Conservation (phyloP, 139 green algal species). For the Chlamydomonas sphaeroides region DNA sequence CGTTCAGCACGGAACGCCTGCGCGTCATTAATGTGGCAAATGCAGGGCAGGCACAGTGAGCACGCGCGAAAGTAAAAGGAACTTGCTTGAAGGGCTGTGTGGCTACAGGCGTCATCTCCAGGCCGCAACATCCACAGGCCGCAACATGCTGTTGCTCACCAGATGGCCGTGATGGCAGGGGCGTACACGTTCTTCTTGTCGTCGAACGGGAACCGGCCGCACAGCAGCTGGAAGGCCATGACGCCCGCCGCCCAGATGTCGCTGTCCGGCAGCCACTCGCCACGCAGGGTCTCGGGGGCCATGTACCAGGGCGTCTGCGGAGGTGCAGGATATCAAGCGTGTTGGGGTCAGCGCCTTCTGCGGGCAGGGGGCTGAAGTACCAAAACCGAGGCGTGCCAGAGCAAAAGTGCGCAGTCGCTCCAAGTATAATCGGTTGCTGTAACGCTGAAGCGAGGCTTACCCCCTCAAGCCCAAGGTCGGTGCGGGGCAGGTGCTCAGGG, state of each 20-base stretch:
- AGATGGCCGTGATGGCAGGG: slow-evolving; percentile 79
- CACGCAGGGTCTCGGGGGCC: slow-evolving; percentile 82
- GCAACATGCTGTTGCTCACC: no score
- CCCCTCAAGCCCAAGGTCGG: slow-evolving; percentile 84
- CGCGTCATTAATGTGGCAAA: no score
- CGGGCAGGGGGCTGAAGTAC: no score
- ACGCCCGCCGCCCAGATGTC: slow-evolving; percentile 89
- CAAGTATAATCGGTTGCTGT: no score
- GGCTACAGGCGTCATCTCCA: no score
- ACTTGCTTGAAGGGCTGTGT: no score
- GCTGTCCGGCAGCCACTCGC: slow-evolving; percentile 69
- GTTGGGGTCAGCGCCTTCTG: no score
- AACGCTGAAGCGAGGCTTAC: slow-evolving; percentile 5
- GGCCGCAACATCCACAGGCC: no score
- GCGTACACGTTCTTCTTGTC: slow-evolving; percentile 74
- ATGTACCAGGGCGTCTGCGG: slow-evolving; percentile 59
- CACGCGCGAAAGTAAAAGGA: no score
- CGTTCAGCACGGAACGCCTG: slow-evolving; percentile 52
- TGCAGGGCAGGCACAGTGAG: no score
- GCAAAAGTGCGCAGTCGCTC: no score
- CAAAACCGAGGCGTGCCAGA: no score
- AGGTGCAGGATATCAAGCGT: neutral
- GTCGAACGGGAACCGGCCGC: slow-evolving; percentile 86
- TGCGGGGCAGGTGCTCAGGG: slow-evolving; percentile 68
- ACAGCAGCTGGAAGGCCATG: slow-evolving; percentile 90